Evolutionary conservation across 192 early-diverging fungal genomes (phyloP).

Genomic region (Coemansia sp.): DNA sequence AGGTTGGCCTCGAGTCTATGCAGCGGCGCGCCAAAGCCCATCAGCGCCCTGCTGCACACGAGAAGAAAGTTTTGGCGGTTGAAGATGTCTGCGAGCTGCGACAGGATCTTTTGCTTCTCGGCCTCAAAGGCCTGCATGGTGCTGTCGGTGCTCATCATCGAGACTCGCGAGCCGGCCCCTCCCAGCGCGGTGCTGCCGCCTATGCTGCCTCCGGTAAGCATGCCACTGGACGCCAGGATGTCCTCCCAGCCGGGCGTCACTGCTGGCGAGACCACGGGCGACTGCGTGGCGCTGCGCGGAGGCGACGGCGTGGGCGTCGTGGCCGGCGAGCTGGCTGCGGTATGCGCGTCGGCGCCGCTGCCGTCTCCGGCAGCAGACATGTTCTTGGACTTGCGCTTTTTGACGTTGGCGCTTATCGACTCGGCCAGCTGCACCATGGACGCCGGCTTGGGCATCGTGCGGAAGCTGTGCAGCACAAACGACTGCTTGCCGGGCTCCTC

Average conservation of each 20-base stretch:
- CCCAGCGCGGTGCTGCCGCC: conserved; percentile 7
- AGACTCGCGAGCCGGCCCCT: conserved; percentile 31
- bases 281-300: conserved; percentile 9
- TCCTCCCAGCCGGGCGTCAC: conserved; percentile 50
- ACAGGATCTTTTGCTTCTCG: conserved; percentile 48
- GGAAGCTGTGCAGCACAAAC: conserved; percentile 44
- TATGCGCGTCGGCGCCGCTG: neutral
- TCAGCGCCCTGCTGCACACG: conserved; percentile 61
- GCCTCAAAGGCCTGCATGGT: conserved; percentile 38
- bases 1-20: conserved; percentile 67
- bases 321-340: neutral
- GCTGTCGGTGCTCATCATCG: conserved; percentile 28
- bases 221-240: conserved; percentile 42
- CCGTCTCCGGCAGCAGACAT: neutral
- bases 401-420: conserved; percentile 9
- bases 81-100: conserved; percentile 65
- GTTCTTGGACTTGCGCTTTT: neutral
- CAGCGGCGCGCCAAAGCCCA: conserved; percentile 66
- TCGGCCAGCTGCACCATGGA: conserved; percentile 26
- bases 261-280: conserved; percentile 25
- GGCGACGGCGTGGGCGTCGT: neutral
- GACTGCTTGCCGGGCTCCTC: conserved; percentile 2
- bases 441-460: conserved; percentile 29
- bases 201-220: conserved; percentile 38
- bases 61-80: conserved; percentile 66